Evolutionary conservation across 352 stramenopile species (phyloP).

Genomic region (Phytophthora colocasiae): DNA sequence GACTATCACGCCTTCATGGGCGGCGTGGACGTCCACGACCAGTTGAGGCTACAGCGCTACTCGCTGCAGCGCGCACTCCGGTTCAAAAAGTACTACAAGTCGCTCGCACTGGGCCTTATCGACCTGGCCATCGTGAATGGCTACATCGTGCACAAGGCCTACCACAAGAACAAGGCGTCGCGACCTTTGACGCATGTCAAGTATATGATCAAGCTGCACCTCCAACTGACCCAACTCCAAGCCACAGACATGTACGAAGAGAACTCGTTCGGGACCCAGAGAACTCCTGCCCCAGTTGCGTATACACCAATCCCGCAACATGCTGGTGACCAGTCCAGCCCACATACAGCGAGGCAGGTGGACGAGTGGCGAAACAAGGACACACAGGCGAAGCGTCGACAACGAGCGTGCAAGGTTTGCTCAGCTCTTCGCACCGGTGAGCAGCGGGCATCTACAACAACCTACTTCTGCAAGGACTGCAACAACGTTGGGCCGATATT

Average conservation of each 20-base stretch:
- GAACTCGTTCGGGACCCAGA: constrained; percentile 17
- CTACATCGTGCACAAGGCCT: no score
- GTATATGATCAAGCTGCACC: constrained; percentile 19
- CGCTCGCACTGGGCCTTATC: no score
- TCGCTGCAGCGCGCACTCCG: no score
- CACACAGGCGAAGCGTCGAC: neutral
- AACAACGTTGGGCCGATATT: neutral
- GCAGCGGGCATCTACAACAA: neutral
- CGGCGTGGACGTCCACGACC: no score
- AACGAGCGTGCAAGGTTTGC: neutral
- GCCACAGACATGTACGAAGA: constrained; percentile 18
- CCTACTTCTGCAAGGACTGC: neutral
- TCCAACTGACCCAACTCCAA: constrained; percentile 2
- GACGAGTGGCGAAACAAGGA: neutral
- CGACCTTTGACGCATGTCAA: no score
- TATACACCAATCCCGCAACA: neutral
- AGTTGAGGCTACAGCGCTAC: no score
- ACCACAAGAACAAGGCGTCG: no score
- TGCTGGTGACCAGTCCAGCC: neutral
- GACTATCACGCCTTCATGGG: no score
- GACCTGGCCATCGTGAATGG: no score
- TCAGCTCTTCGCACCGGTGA: neutral
- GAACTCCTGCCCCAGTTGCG: neutral
- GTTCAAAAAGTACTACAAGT: no score
- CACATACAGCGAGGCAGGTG: neutral